Percentiles rank a stretch among this genome's conserved stretches.
Conservation (phyloP, 2,329 filamentous ascomycete genomes). For the Fusarium veterinarium region DNA sequence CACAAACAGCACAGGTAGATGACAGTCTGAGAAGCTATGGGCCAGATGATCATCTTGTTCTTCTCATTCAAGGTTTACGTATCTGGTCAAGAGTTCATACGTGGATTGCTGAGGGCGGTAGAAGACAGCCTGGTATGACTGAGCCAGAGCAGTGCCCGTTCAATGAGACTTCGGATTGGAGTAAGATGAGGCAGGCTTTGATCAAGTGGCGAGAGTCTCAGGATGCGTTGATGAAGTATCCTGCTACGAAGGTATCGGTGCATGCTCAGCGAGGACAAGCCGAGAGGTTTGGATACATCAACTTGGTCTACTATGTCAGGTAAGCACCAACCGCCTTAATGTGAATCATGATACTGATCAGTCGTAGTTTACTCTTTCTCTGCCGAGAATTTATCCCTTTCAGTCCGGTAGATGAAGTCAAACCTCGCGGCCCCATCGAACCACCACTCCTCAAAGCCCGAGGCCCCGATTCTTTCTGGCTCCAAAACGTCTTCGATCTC, state of each 20-base stretch:
- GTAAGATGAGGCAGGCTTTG: slow-evolving; percentile 33
- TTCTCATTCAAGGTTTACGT: slow-evolving; percentile 34
- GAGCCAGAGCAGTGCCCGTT: slow-evolving; percentile 38
- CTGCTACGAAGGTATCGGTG: slow-evolving; percentile 33
- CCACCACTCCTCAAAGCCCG: slow-evolving; percentile 33
- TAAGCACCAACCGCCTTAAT: not conserved
- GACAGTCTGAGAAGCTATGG: not conserved
- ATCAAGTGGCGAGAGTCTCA: slow-evolving; percentile 37
- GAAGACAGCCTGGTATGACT: slow-evolving; percentile 37
- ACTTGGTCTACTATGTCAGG: slow-evolving; percentile 44
- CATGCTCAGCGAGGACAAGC: slow-evolving; percentile 43
- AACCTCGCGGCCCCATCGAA: slow-evolving; percentile 41
- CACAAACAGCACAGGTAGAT: not conserved
- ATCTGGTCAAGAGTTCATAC: slow-evolving; percentile 43
- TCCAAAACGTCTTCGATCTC: slow-evolving; percentile 24
- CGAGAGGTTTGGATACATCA: slow-evolving; percentile 42
- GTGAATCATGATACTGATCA: too few species aligned
- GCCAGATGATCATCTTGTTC: slow-evolving; percentile 19
- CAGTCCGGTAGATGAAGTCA: slow-evolving; percentile 38
- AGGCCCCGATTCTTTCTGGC: slow-evolving; percentile 38
- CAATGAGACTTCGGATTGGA: slow-evolving; percentile 33
- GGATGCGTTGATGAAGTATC: slow-evolving; percentile 31
- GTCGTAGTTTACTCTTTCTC: slow-evolving; percentile 25
- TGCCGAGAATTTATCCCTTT: slow-evolving; percentile 42
- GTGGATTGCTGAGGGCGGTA: slow-evolving; percentile 39